A percentile compares a stretch with the other conserved stretches of the same genome.
Conservation (phyloP, 2,329 filamentous ascomycete genomes). For the Phaeoacremonium minimum region DNA sequence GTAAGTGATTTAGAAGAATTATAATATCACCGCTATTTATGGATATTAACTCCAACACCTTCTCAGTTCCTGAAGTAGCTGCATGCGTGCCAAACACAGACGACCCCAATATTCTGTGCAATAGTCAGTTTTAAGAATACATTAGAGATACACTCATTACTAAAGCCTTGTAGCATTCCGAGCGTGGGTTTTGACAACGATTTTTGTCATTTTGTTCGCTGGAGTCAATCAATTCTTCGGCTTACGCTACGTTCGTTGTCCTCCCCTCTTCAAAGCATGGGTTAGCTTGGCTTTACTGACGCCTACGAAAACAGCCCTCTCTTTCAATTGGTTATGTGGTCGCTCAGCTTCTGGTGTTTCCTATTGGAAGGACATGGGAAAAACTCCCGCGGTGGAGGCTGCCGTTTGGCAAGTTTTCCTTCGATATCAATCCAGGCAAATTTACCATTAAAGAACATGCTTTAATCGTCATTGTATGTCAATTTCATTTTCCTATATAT, state of each 20-base stretch:
- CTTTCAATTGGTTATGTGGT: conserved; percentile 27
- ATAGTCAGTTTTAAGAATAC: conserved; percentile 19
- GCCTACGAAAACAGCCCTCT: conserved; percentile 13
- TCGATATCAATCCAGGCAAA: conserved; percentile 17
- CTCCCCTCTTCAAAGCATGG: conserved; percentile 11
- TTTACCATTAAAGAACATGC: conserved; percentile 31
- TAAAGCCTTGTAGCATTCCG: conserved; percentile 18
- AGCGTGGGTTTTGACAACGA: conserved; percentile 20
- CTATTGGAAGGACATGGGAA: conserved; percentile 25
- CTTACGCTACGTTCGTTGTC: conserved; percentile 23
- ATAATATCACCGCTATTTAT: too few species aligned
- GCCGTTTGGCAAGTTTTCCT: conserved; percentile 15
- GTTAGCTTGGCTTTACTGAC: too few species aligned
- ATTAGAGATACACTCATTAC: too few species aligned
- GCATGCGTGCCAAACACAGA: conserved; percentile 28
- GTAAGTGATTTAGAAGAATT: conserved; percentile 17
- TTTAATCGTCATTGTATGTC: conserved; percentile 27
- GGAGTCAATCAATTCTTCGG: conserved; percentile 29
- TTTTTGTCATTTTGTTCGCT: conserved; percentile 25
- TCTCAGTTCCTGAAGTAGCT: conserved; percentile 27
- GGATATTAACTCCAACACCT: too few species aligned
- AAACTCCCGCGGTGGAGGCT: conserved; percentile 20
- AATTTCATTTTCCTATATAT: conserved; percentile 20
- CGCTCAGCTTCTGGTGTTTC: conserved; percentile 27
- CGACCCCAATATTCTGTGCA: conserved; percentile 23